These are phyloP conservation scores for Petunia secreta DNA, from an alignment of 257 asterid genomes.

Conservation along the genomic window DNA sequence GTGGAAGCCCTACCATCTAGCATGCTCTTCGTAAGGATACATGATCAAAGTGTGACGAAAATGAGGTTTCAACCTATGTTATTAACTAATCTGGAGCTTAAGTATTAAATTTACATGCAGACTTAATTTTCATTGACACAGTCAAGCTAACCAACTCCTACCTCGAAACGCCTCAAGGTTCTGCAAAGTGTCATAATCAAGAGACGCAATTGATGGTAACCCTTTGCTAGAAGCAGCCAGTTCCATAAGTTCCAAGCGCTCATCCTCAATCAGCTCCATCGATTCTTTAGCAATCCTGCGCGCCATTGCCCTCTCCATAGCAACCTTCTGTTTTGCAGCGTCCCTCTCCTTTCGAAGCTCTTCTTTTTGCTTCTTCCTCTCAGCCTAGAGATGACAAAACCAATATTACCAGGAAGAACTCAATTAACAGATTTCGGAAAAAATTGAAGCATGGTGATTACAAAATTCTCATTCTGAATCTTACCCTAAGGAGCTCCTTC, in stretches of 20 bases:
- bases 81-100: slow-evolving; percentile 12
- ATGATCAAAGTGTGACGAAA: neutral
- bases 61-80: neutral
- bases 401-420: neutral
- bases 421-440: neutral
- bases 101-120: slow-evolving; percentile 14
- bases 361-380: slow-evolving; percentile 91
- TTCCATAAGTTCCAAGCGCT: slow-evolving; percentile 96
- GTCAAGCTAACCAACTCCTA: slow-evolving; percentile 44
- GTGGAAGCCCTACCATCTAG: neutral
- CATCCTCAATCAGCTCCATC: slow-evolving; percentile 96
- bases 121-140: neutral
- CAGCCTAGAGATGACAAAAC: slow-evolving; percentile 58
- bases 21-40: neutral
- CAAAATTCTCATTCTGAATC: slow-evolving; percentile 24
- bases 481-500: slow-evolving; percentile 77
- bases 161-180: slow-evolving; percentile 88
- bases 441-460: neutral
- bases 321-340: slow-evolving; percentile 82
- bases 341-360: slow-evolving; percentile 84
- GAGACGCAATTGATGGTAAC: slow-evolving; percentile 77
- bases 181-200: slow-evolving; percentile 86
- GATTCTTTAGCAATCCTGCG: slow-evolving; percentile 94
- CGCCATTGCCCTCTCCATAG: slow-evolving; percentile 90
- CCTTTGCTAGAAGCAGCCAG: slow-evolving; percentile 92